Base-by-base conservation (phyloP, 2,329 filamentous ascomycete genomes). In the Xylaria sp. region DNA sequence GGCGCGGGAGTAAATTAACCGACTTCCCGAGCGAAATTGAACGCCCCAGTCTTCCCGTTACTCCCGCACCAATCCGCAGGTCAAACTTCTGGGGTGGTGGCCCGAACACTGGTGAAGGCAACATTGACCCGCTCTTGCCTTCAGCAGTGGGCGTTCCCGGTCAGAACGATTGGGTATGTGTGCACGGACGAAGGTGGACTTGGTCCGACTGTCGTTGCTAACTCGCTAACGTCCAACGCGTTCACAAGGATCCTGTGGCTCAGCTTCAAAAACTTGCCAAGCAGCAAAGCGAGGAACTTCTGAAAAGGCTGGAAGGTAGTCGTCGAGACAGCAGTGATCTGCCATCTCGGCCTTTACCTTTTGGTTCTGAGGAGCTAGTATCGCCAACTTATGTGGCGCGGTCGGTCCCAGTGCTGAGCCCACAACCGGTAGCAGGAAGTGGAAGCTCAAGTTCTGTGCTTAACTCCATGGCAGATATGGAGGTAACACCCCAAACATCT, bases 131-230 rank as follows among this genome's bases (percentile, higher is more conserved):
- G 69, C 83, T 85, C 74, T 83, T 97, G 72, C 93, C 93, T 68
- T 83, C 84, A 71, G 94, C 94, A 56, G 88, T 92, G 77, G 94
- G 93, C 58, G 94, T 97, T 70, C 94, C 94, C 69, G 85, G 88
- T 79, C 94, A 97, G 85, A 86, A 88, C 77, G 93, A 97, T 80
- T 97, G 95, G 95, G 94, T 97, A 93, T 91, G 93, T 93, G 85
- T 85, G 80, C 85, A 87, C 76, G 85, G 85, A 69, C 78, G 77
- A 69, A 74, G 76, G 71, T 87, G 84, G 81, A 77, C 73, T 67
- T 82, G 81, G 69, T 78, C 80, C 74, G 84, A 86, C 78, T 87
- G 85, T 79, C 80, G 82, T 73, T 88, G 85, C 79, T 81, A 84
- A 72, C 76, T 86, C 75, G 80, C 85, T 87, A 86, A 88, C 83